Percentiles rank a stretch among this genome's conserved stretches.
Evolutionary conservation across 2,329 filamentous ascomycete species (phyloP).

Genomic region (Fusarium algeriense): DNA sequence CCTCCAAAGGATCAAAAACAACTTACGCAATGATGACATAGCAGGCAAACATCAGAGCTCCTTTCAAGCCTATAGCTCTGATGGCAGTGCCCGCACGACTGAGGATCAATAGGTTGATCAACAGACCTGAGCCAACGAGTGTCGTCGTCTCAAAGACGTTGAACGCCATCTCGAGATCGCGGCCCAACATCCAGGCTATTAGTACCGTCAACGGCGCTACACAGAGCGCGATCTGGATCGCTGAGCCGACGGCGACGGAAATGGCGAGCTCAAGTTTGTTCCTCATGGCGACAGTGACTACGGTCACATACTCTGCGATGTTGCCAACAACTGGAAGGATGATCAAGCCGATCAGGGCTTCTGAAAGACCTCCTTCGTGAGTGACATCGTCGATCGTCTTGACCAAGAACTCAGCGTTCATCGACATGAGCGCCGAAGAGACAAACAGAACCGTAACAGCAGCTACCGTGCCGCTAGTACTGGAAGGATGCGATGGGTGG

Average conservation of each 20-base stretch:
- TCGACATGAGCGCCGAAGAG: constrained; percentile 67
- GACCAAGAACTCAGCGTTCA: constrained; percentile 73
- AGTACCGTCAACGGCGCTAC: constrained; percentile 71
- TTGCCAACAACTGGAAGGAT: constrained; percentile 73
- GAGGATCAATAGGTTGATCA: constrained; percentile 81
- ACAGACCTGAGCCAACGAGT: constrained; percentile 76
- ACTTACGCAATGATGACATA: constrained; percentile 63
- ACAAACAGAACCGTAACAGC: constrained; percentile 64
- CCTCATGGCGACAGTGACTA: constrained; percentile 68
- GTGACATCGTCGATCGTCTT: constrained; percentile 69
- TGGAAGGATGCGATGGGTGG: background rate
- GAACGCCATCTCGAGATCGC: constrained; percentile 75
- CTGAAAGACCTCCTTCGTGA: constrained; percentile 61
- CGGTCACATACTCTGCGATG: constrained; percentile 72
- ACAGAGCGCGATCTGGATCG: constrained; percentile 72
- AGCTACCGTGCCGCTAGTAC: constrained; percentile 50
- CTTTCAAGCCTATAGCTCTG: constrained; percentile 61
- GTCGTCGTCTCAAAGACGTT: constrained; percentile 81
- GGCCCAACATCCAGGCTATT: constrained; percentile 68
- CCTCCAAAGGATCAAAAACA: fast-evolving
- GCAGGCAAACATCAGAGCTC: constrained; percentile 66
- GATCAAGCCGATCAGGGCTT: constrained; percentile 71
- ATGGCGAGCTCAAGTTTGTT: constrained; percentile 74
- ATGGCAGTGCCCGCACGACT: constrained; percentile 79
- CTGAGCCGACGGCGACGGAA: constrained; percentile 70